Percentiles rank a stretch among this genome's conserved stretches.
Evolutionary conservation across 495 filamentous ascomycete species (phyloP).

Genomic region (Xylaria grammica): DNA sequence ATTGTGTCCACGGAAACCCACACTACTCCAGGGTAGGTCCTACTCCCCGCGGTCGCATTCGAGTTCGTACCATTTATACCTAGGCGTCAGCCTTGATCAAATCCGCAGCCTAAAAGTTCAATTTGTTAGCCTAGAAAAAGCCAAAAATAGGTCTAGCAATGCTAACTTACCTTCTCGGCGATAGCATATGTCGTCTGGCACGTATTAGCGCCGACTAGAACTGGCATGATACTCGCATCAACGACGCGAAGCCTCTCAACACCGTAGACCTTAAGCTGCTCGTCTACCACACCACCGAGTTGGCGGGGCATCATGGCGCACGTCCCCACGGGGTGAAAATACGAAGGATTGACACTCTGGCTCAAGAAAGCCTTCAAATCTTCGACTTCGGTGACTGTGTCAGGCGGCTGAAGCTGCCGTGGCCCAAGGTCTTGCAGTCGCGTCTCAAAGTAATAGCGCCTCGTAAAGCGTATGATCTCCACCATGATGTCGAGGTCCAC

Average conservation of each 20-base stretch:
- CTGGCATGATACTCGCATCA: slow-evolving; percentile 50
- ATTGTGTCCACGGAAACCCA: too few relatives aligned
- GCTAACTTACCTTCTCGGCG: slow-evolving; percentile 46
- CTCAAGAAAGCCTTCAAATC: slow-evolving; percentile 38
- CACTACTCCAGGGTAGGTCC: too few relatives aligned
- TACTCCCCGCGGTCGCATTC: slow-evolving; percentile 3
- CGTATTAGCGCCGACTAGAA: slow-evolving; percentile 47
- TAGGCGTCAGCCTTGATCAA: slow-evolving; percentile 38
- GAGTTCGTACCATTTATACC: too few relatives aligned
- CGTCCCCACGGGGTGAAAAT: slow-evolving; percentile 56
- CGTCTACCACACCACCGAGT: slow-evolving; percentile 58
- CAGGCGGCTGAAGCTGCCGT: slow-evolving; percentile 39
- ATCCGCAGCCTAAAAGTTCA: slow-evolving; percentile 36
- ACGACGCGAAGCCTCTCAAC: slow-evolving; percentile 45
- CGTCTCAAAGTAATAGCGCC: slow-evolving; percentile 46
- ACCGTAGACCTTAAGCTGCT: slow-evolving; percentile 49
- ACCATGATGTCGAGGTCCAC: slow-evolving; percentile 50
- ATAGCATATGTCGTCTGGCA: slow-evolving; percentile 50
- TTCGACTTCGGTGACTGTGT: slow-evolving; percentile 35
- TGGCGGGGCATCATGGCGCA: slow-evolving; percentile 61
- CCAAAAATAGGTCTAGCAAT: neutral
- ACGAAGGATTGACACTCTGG: slow-evolving; percentile 41
- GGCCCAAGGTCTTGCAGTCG: slow-evolving; percentile 31
- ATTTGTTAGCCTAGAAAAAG: slow-evolving; percentile 2
- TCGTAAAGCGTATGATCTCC: slow-evolving; percentile 48